Base-by-base conservation (phyloP, 805 yeast genomes). In the Ogataea haglerorum region DNA sequence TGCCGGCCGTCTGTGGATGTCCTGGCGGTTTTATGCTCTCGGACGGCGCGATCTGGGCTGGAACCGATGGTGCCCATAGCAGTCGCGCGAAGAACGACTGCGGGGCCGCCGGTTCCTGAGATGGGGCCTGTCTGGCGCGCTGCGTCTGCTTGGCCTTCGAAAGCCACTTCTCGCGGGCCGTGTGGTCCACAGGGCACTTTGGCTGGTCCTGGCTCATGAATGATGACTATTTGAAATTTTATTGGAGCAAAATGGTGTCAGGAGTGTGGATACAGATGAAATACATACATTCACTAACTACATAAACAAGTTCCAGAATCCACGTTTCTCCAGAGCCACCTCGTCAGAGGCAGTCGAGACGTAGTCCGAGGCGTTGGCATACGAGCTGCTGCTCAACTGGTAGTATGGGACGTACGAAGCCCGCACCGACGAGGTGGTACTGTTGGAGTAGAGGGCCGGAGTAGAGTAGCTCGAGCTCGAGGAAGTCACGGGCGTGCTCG, bases 121-220 rank as follows among this genome's bases (percentile, higher is more conserved):
- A 9, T 15, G 26, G 36, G 13, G 34, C 14, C 21, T 17, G 13
- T 23, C 43, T 43, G 41, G 37, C 51, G 43, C n/a, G 15, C 44
- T 47, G 34, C 36, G 50, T 38, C 43, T 48, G 34, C 22, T 54
- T 49, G 0, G 62, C 56, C 36, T 68, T 53, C 37, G 66, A 65
- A 17, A 78, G 54, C 89, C 89, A 83, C 26, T 68, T 69, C 29
- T 72, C 72, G 43, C 85, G 63, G 4, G 85, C 70, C n/a, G 58
- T 58, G 46, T 75, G 84, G 49, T 80, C 85, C 15, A 85, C 90
- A 1, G 91, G 91, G 53, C 91, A 85, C 44, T 65, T 69, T 8
- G 59, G 56, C 25, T 54, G 54, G 26, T 53, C 60, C 3, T 48
- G 46, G 19, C 40, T 45, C 51, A 47, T 49, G 29, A 24, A n/a